A percentile compares a stretch with the other conserved stretches of the same genome.
These are phyloP conservation scores for Calonectria leucothoes DNA, from an alignment of 2,329 filamentous ascomycete genomes.

Conservation along the genomic window DNA sequence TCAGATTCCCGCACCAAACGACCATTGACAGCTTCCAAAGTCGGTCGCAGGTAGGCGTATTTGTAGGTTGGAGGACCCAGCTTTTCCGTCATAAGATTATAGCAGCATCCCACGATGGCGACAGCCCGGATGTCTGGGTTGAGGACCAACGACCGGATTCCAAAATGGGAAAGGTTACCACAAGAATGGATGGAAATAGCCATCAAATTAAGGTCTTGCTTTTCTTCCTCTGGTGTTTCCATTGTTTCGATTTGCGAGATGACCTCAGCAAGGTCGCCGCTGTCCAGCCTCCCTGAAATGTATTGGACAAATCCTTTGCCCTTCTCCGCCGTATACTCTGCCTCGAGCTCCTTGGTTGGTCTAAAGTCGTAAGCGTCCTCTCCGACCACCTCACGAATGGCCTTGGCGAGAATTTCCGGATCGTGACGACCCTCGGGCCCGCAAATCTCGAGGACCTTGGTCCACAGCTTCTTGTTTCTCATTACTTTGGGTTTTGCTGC, in stretches of 20 bases:
- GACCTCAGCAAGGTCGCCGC: conserved; percentile 77
- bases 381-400: conserved; percentile 48
- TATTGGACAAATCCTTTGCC: conserved; percentile 81
- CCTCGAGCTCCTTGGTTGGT: conserved; percentile 59
- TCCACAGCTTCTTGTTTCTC: conserved; percentile 86
- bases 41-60: conserved; percentile 79
- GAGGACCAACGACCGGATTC: conserved; percentile 84
- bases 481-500: conserved; percentile 78
- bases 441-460: conserved; percentile 58
- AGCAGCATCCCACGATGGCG: conserved; percentile 97
- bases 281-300: conserved; percentile 78
- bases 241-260: conserved; percentile 67
- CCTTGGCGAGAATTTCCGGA: conserved; percentile 47
- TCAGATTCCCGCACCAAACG: conserved; percentile 76
- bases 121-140: conserved; percentile 90
- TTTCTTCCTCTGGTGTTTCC: conserved; percentile 32
- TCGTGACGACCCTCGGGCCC: conserved; percentile 53
- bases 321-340: conserved; percentile 66
- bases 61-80: conserved; percentile 90
- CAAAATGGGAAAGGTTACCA: conserved; percentile 96
- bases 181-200: conserved; percentile 97
- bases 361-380: conserved; percentile 57
- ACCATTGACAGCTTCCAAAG: conserved; percentile 73
- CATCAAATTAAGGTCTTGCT: conserved; percentile 71
- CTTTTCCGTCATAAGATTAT: conserved; percentile 94